Evolutionary conservation across 805 yeast species (phyloP), one percentile per base, ranked within the genome.

Genomic region (Lachancea cidri): DNA sequence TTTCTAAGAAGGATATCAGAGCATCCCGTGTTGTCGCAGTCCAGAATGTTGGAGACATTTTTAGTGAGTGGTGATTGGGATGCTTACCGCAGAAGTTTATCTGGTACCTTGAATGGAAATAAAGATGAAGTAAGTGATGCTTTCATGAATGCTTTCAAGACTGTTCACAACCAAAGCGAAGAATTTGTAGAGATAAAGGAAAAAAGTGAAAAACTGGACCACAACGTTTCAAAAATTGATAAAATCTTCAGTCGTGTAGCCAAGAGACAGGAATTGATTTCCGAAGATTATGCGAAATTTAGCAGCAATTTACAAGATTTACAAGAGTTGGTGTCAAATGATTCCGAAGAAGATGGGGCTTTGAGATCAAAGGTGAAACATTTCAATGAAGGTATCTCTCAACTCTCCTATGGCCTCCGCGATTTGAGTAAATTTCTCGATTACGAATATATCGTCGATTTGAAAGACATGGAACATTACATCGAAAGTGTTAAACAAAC

Each of bases 61-160:
- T 41, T 60, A 29, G 48, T 52, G 16, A 56, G 61, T 38, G 48
- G 46, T 16, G 66, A 61, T 42, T 61, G 66, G 65, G 66, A 61
- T 29, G 52, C 58, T 11, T 59, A 58, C 37, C 54, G 57, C 30
- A 54, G 55, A 34, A 55, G 54, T 34, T 29, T 60, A 16, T 41
- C 51, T 5, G 61, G 57, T 2, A 51, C 50, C 22, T 38, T 55
- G 13, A 53, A 49, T 17, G 47, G 51, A 6, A 53, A 49, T 18
- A 56, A 55, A 41, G 98, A 93, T 38, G 79, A 86, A 11, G 73
- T 91, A n/a, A 81, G 95, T 0, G 98, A 91, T 57, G 82, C 85
- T 2, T 79, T 93, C 33, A 84, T 91, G 83, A 91, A 91, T 57
- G 95, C 95, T n/a, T 86, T 91, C 56, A 83, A 91, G 42, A 81